phyloP scores from a whole-genome alignment of 257 asterid genomes.

The Salvia splendens region DNA sequence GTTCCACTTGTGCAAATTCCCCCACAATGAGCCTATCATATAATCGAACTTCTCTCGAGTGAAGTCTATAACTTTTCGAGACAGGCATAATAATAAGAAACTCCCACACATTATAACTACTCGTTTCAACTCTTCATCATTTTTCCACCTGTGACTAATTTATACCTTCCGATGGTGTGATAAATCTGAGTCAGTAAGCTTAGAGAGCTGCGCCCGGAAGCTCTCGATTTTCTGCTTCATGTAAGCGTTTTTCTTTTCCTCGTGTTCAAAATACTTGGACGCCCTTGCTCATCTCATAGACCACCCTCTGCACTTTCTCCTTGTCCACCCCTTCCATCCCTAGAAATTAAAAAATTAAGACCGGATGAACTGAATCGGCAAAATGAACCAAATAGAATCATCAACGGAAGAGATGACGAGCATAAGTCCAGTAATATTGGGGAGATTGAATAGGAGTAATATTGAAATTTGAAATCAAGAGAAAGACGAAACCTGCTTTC shows the following conservation, averaged over 20 bases:
- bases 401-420: not conserved
- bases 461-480: not conserved
- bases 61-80: not conserved
- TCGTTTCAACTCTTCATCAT: not conserved
- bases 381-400: not conserved
- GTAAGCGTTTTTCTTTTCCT: slow-evolving; percentile 78
- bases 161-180: slow-evolving; percentile 70
- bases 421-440: not conserved
- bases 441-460: slow-evolving; percentile 13
- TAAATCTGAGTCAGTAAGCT: slow-evolving; percentile 58
- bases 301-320: slow-evolving; percentile 93
- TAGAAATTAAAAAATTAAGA: slow-evolving; percentile 32
- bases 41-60: not conserved
- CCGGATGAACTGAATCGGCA: slow-evolving; percentile 1
- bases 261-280: slow-evolving; percentile 85
- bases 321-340: slow-evolving; percentile 99
- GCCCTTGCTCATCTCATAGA: slow-evolving; percentile 99
- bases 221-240: slow-evolving; percentile 76
- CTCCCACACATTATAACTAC: slow-evolving; percentile 1
- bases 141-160: slow-evolving; percentile 6
- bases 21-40: not conserved
- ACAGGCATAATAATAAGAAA: slow-evolving; percentile 22
- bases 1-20: not conserved
- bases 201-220: slow-evolving; percentile 61
- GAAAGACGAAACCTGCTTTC: slow-evolving; percentile 70